Evolutionary conservation across 1,139 yeast species (phyloP), one percentile per base, ranked within the genome.

Genomic region (Kodamaea suecica): DNA sequence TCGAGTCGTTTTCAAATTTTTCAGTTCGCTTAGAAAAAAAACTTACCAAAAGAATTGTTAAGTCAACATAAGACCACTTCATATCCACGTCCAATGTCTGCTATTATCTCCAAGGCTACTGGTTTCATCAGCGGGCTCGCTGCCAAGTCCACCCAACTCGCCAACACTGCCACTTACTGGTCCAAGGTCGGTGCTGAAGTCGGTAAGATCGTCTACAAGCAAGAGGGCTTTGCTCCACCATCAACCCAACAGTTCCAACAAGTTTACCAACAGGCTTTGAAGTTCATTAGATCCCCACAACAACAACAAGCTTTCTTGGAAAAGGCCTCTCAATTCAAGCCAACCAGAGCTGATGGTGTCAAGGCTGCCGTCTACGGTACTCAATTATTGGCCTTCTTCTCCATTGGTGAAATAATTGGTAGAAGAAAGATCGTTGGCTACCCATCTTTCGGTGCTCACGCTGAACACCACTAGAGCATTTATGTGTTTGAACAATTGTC

Each of bases 181-280:
- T 68, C 85, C 51, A 92, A 90, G 71, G 97, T 92, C 43, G 72
- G 80, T 41, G 86, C 78, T 48, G 97, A 92, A 69, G 66, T 92
- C 50, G 85, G 88, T 42, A 92, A 90, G 70, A 84, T 84, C 61
- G 85, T 92, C 44, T 90, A 88, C 76, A 70, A 82, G 57, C 83
- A 84, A 64, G 98, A 92, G 71, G 95, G 90, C 45, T 73, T 92
- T 55, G 86, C 95, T 44, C 97, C 97, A 48, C 98, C 98, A 54
- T 62, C 88, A 30, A 56, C 73, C 41, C 76, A 79, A 43, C 90
- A 88, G 61, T 76, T 92, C 71, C 83, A 85, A 70, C 69, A 77
- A 49, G 87, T 84, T 31, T 88, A 84, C 73, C 70, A 78, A 45
- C 53, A 56, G 36, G 69, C 66, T 25, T 55, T 63, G 45, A 66